Base-by-base conservation (phyloP, 441 rosid species). In the Theobroma grandiflorum region DNA sequence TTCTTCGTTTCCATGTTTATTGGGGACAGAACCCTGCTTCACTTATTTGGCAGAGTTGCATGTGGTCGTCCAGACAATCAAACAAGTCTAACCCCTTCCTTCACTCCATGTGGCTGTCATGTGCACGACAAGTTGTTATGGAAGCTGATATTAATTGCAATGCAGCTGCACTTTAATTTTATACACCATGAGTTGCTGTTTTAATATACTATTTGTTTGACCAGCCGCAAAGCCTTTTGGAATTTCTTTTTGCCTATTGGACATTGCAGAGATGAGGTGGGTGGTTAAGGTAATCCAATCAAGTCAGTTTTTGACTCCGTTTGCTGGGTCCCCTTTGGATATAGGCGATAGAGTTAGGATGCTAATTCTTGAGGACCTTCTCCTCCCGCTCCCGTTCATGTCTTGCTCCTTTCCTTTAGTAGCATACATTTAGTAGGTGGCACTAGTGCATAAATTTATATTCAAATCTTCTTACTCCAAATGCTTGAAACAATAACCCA, bases 91-190 rank as follows among this genome's bases (percentile, higher is more conserved):
- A 33, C 38, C 72, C 35, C 67, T 5, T 38, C 62, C 6, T 11
- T 68, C 35, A 64, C 35, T 52, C 33, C 84, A 82, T 55, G 75
- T 74, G 83, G 58, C 42, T 70, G 43, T 18, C 84, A 83, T 77
- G 82, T 85, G 86, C 58, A 11, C 47, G 77, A 38, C 76, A 50
- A 31, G 40, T 3, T 22, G 66, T 37, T 8, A 63, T 18, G 72
- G 73, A 52, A 38, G 42, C 47, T 69, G 66, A 67, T 82, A 78
- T 85, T 82, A 14, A 80, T 75, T 75, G 79, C 63, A 18, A 16
- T 10, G 61, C 16, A 31, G 42, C 18, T 22, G 7, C 57, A 26
- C 31, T 26, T 26, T 26, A 26, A 26, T 26, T 26, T 26, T 26
- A 26, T 26, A 26, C 1, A 26, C 31, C 73, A 77, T 64, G 12